A percentile compares a stretch with the other conserved stretches of the same genome.
Evolutionary conservation across 129 eudicot genomes (phyloP).

Genomic region (Oenanthe sinensis): DNA sequence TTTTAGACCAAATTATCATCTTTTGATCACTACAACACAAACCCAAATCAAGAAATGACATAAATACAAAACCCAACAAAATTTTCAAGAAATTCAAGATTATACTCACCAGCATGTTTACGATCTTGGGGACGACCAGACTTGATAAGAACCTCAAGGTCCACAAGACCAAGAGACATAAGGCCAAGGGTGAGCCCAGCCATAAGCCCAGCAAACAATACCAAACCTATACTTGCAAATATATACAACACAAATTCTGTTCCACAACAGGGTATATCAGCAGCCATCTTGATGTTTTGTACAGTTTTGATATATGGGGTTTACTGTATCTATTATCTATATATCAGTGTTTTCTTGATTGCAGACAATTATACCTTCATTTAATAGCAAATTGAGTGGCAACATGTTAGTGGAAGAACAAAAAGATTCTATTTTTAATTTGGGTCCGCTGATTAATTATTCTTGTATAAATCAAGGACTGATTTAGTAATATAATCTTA

Average conservation of each 20-base stretch:
- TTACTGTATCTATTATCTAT: background rate
- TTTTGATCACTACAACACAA: constrained; percentile 12
- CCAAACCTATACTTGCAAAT: constrained; percentile 50
- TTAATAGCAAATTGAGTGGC: background rate
- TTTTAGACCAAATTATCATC: background rate
- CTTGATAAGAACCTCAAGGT: constrained; percentile 94
- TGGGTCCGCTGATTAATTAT: background rate
- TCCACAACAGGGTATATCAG: constrained; percentile 57
- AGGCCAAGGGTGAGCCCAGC: constrained; percentile 93
- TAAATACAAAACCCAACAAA: background rate
- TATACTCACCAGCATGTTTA: constrained; percentile 55
- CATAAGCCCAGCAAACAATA: constrained; percentile 86
- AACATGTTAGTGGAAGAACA: constrained; percentile 1
- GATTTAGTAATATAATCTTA: background rate
- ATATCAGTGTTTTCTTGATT: background rate
- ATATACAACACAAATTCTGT: constrained; percentile 41
- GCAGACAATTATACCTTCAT: background rate
- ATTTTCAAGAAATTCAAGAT: background rate
- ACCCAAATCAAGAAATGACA: background rate
- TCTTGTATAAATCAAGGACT: background rate
- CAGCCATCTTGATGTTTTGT: constrained; percentile 18
- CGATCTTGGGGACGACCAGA: constrained; percentile 93
- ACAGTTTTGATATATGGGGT: background rate
- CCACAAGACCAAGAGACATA: constrained; percentile 96
- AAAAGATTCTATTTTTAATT: background rate